Evolutionary conservation across 305 asterid genomes (phyloP).

Genomic region (Nicotiana rustica): DNA sequence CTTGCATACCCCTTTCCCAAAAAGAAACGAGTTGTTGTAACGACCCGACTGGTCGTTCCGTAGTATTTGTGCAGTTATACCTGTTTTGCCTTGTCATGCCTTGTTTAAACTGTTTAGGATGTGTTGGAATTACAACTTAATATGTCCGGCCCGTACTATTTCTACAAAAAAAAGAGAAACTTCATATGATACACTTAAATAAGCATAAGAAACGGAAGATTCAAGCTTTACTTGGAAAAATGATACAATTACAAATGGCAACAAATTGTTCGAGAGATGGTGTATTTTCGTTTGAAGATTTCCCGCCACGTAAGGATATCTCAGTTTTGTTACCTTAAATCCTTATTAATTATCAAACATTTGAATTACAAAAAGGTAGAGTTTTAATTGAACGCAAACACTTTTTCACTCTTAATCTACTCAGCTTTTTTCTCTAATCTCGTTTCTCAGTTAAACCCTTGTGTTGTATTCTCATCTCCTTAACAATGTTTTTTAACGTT

Average conservation of each 20-base stretch:
- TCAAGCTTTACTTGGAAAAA: background rate
- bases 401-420: background rate
- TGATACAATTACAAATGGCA: background rate
- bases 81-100: too few species aligned
- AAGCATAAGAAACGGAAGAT: background rate
- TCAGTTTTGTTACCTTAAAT: background rate
- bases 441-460: background rate
- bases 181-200: background rate
- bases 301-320: background rate
- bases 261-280: background rate
- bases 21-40: too few species aligned
- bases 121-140: too few species aligned
- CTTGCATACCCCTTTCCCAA: too few species aligned
- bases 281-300: background rate
- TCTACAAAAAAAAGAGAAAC: too few species aligned
- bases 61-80: too few species aligned
- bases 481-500: slow-evolving; percentile 33
- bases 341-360: background rate
- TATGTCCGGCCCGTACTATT: too few species aligned
- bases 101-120: too few species aligned
- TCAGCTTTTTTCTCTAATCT: background rate
- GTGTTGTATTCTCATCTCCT: background rate
- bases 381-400: slow-evolving; percentile 18
- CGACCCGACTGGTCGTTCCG: too few species aligned
- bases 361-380: background rate